These are phyloP conservation scores for Auxenochlorella pyrenoidosa DNA, from an alignment of 139 green algal species.

Conservation along the genomic window DNA sequence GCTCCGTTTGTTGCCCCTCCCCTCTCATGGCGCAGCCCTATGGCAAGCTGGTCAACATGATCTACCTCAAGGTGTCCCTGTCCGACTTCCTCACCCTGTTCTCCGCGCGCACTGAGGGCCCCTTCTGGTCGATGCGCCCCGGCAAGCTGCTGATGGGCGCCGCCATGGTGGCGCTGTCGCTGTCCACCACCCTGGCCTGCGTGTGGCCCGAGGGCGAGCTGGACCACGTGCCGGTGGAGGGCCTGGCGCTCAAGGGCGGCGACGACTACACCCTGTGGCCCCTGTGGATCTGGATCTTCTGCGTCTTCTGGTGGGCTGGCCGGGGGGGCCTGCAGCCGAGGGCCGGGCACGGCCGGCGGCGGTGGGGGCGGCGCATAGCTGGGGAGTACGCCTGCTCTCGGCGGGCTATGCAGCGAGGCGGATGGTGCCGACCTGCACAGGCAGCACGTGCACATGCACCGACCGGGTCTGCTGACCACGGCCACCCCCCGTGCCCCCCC, in stretches of 20 bases:
- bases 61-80: constrained; percentile 90
- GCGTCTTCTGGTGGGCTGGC: constrained; percentile 73
- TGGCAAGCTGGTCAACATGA: constrained; percentile 76
- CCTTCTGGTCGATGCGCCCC: constrained; percentile 71
- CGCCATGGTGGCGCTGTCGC: constrained; percentile 57
- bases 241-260: constrained; percentile 41
- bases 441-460: too few species aligned
- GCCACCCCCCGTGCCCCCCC: too few species aligned
- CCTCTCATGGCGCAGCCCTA: too few species aligned
- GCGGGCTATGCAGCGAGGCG: too few species aligned
- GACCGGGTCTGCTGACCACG: too few species aligned
- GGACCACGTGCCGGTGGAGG: constrained; percentile 43
- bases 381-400: too few species aligned
- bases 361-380: too few species aligned
- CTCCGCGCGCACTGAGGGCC: constrained; percentile 75
- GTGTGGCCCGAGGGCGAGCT: constrained; percentile 69
- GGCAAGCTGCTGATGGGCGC: constrained; percentile 54
- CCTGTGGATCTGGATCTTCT: constrained; percentile 88
- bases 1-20: too few species aligned
- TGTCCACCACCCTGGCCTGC: constrained; percentile 77
- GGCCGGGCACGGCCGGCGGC: too few species aligned
- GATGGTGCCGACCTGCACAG: too few species aligned
- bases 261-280: constrained; percentile 55
- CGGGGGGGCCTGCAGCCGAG: too few species aligned
- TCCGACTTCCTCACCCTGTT: constrained; percentile 92